Conservation (phyloP, 768 basidiomycete genomes). For the Pleurotus salmoneostramineus region DNA sequence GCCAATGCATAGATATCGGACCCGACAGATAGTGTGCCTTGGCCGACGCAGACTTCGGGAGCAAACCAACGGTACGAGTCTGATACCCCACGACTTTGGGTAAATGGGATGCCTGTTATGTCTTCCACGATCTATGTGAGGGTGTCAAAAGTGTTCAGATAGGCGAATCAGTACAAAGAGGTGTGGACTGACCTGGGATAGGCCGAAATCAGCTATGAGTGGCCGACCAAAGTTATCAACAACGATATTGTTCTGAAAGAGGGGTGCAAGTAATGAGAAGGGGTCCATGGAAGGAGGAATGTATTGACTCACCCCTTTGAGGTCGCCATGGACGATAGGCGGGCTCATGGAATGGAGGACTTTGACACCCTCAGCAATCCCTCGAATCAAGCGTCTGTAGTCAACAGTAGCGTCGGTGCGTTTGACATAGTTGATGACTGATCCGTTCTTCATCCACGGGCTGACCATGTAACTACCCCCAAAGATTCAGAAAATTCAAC, state of each 20-base stretch:
- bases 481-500: neutral
- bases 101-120: slow-evolving; percentile 53
- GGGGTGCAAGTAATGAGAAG: neutral
- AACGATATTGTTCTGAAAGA: slow-evolving; percentile 41
- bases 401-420: slow-evolving; percentile 31
- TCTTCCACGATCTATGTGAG: slow-evolving; percentile 47
- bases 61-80: slow-evolving; percentile 52
- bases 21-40: slow-evolving; percentile 39
- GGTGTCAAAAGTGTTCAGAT: neutral
- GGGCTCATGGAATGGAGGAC: slow-evolving; percentile 48
- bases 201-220: slow-evolving; percentile 54
- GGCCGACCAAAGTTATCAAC: slow-evolving; percentile 40
- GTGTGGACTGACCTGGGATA: slow-evolving; percentile 37
- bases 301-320: slow-evolving; percentile 39
- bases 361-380: slow-evolving; percentile 41
- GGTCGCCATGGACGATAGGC: slow-evolving; percentile 51
- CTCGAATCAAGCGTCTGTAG: slow-evolving; percentile 37
- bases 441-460: slow-evolving; percentile 54
- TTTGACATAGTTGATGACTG: slow-evolving; percentile 43
- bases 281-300: neutral
- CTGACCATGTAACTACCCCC: slow-evolving; percentile 48
- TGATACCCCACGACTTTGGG: slow-evolving; percentile 43
- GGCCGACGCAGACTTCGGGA: slow-evolving; percentile 49
- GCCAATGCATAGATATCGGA: slow-evolving; percentile 54
- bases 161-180: neutral